Conservation (phyloP, 1,284 basidiomycete genomes). For the Amylostereum chailletii region DNA sequence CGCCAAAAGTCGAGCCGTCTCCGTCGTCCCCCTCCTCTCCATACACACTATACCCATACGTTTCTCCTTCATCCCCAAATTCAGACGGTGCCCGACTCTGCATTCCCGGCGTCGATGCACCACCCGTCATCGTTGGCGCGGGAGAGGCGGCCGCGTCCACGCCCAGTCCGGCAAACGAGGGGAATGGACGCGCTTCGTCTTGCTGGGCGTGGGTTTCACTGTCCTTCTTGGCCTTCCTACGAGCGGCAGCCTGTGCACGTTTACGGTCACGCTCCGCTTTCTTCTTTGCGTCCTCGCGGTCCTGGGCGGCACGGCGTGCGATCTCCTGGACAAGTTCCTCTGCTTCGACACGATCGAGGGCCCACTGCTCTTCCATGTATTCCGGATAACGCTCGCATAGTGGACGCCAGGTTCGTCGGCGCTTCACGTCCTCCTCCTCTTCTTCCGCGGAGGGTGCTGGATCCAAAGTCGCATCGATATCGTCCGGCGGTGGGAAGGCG, state of each 20-base stretch:
- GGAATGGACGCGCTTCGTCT: conserved; percentile 15
- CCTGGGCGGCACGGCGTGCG: conserved; percentile 22
- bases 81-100: not conserved
- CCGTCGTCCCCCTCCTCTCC: not conserved
- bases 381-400: conserved; percentile 71
- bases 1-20: not conserved
- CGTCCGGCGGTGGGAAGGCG: conserved; percentile 65
- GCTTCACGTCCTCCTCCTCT: conserved; percentile 15
- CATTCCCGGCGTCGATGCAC: not conserved
- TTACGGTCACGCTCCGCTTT: conserved; percentile 40
- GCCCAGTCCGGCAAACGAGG: conserved; percentile 9
- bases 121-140: conserved; percentile 12
- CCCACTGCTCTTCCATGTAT: conserved; percentile 72
- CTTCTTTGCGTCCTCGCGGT: conserved; percentile 39
- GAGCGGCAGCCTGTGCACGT: conserved; percentile 40
- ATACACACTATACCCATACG: not conserved
- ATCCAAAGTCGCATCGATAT: conserved; percentile 44
- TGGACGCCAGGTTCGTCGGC: conserved; percentile 59
- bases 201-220: conserved; percentile 6
- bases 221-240: conserved; percentile 40
- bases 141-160: conserved; percentile 19
- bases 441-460: conserved; percentile 28
- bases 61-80: not conserved
- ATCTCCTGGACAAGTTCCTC: conserved; percentile 42
- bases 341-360: conserved; percentile 60